Evolutionary conservation across 169 alveolate genomes (phyloP), one percentile per base, ranked within the genome.

Genomic region (Plasmodium billcollinsi): DNA sequence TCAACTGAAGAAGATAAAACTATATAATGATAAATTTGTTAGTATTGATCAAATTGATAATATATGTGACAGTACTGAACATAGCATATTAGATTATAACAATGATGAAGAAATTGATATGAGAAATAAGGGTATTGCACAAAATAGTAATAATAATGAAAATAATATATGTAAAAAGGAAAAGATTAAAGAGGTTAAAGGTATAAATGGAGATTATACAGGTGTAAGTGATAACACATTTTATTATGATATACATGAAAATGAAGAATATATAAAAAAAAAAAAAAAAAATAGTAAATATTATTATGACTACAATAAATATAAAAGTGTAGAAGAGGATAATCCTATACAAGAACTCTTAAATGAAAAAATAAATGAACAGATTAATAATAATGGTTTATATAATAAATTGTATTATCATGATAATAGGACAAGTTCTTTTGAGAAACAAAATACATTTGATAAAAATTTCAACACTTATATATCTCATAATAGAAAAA

Each of bases 221-320:
- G 70, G 33, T 69, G 33, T 83, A 58, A 83, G 62, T 12, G 47
- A 69, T 69, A 58, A 83, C 26, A 67, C 73, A 9, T 83, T 83
- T 49, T 83, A 83, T 69, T 69, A 83, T 29, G 91, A 83, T 8
- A 56, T 83, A n/a, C 21, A 78, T 18, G 83, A 83, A n/a, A 54
- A 83, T 83, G 83, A 69, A 54, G 33, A 65, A 33, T 20, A 47
- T 18, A 14, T 12, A 7, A 2, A 12, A 26, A 49, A 18, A 45
- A 50, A 14, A 14, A 11, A 54, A 15, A 73, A 58, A 45, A 45
- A 52, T 6, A 12, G 49, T 62, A 39, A 39, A 39, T 0, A 39
- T 14, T 45, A 20, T 20, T 33, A 54, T 73, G 72, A 73, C 26
- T 54, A 33, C 59, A 45, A 15, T 26, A 67, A 43, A 39, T 39